phyloP scores from a whole-genome alignment of 306 rosid genomes.

The Cicer chorassanicum region DNA sequence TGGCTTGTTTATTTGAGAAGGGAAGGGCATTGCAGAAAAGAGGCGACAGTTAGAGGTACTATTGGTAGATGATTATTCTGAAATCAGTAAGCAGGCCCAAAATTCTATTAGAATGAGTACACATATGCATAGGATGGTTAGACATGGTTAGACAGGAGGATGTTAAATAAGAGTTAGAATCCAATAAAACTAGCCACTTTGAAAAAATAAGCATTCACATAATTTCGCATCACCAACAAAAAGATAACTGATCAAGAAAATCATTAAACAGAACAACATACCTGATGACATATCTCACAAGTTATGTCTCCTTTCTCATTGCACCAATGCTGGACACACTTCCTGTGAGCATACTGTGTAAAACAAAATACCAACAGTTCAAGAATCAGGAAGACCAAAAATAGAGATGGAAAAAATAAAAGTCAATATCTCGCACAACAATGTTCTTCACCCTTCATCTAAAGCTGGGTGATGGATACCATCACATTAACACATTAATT shows the following conservation, averaged over 20 bases:
- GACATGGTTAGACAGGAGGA: not conserved
- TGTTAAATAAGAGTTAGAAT: not conserved
- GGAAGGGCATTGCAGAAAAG: not conserved
- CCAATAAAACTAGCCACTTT: conserved; percentile 14
- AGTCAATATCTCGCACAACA: conserved; percentile 12
- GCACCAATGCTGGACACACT: conserved; percentile 99
- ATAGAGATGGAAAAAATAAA: conserved; percentile 26
- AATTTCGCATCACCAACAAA: not conserved
- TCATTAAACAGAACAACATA: conserved; percentile 42
- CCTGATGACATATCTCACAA: conserved; percentile 98
- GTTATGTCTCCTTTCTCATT: conserved; percentile 94
- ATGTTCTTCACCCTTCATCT: not conserved
- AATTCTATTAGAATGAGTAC: not conserved
- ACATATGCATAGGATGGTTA: not conserved
- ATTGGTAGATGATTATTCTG: not conserved
- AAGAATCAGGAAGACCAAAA: conserved; percentile 27
- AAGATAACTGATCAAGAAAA: not conserved
- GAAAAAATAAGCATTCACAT: conserved; percentile 6
- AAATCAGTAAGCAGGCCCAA: not conserved
- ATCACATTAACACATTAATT: conserved; percentile 20
- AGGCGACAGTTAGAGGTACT: not conserved
- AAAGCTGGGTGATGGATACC: not conserved
- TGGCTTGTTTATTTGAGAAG: not conserved
- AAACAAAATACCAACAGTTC: conserved; percentile 31
- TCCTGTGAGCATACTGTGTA: conserved; percentile 90